Conservation (phyloP, 2,329 filamentous ascomycete species). For the Diaporthe aspalathi region DNA sequence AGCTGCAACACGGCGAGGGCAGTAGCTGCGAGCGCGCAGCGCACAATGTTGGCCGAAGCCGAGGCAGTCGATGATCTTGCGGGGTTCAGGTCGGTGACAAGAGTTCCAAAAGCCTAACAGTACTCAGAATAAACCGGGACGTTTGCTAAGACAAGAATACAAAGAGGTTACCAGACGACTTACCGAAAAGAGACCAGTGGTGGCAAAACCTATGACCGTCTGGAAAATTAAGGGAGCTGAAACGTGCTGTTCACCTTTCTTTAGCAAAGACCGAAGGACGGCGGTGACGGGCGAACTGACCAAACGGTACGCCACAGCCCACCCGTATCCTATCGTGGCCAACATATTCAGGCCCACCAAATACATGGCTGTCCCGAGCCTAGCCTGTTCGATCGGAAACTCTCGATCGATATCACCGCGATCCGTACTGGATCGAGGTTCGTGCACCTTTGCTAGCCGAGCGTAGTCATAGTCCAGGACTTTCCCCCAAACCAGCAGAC, state of each 20-base stretch:
- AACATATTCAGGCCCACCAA: constrained; percentile 14
- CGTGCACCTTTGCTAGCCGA: not conserved
- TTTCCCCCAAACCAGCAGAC: constrained; percentile 41
- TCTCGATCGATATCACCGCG: not conserved
- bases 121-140: not conserved
- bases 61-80: constrained; percentile 42
- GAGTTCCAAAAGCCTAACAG: constrained; percentile 7
- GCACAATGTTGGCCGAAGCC: constrained; percentile 43
- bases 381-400: constrained; percentile 8
- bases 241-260: not conserved
- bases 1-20: constrained; percentile 39
- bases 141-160: too few relatives aligned
- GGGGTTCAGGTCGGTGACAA: constrained; percentile 41
- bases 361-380: constrained; percentile 21
- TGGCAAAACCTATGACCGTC: constrained; percentile 18
- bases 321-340: constrained; percentile 31
- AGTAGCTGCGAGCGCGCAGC: constrained; percentile 41
- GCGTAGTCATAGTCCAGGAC: constrained; percentile 22
- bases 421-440: not conserved
- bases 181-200: constrained; percentile 24
- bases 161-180: not conserved
- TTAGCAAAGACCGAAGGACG: not conserved
- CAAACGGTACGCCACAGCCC: constrained; percentile 5
- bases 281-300: not conserved
- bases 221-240: constrained; percentile 20